Evolutionary conservation across 1,139 yeast genomes (phyloP).

Genomic region (Hansenula lynferdii): DNA sequence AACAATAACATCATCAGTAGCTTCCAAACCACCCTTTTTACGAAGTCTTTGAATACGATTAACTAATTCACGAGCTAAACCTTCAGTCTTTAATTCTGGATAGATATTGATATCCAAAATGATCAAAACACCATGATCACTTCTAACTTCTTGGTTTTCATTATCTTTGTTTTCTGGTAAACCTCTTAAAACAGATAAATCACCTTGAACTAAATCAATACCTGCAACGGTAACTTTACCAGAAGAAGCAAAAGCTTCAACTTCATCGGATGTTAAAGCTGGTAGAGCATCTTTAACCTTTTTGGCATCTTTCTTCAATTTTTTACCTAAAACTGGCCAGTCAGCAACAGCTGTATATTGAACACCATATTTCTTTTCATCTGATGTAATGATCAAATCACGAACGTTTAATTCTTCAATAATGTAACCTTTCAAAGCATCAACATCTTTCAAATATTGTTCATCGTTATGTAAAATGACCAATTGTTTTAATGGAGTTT

Average conservation of each 20-base stretch:
- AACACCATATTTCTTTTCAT: constrained; percentile 89
- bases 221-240: constrained; percentile 87
- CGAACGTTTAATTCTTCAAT: constrained; percentile 90
- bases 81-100: constrained; percentile 88
- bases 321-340: constrained; percentile 98
- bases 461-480: constrained; percentile 81
- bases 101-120: constrained; percentile 85
- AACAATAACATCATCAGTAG: constrained; percentile 91
- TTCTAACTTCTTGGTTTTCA: constrained; percentile 78
- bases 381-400: constrained; percentile 80
- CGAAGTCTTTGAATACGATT: constrained; percentile 98
- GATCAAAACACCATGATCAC: constrained; percentile 83
- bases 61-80: constrained; percentile 91
- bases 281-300: constrained; percentile 95
- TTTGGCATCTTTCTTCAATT: constrained; percentile 89
- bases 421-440: constrained; percentile 72
- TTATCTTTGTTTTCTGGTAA: constrained; percentile 60
- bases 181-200: constrained; percentile 86
- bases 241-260: constrained; percentile 63
- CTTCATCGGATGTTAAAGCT: constrained; percentile 70
- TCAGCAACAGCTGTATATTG: constrained; percentile 94
- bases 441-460: constrained; percentile 71
- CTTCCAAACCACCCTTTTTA: constrained; percentile 92
- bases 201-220: constrained; percentile 81
- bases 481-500: constrained; percentile 88